Evolutionary conservation across 495 filamentous ascomycete species (phyloP), one percentile per base, ranked within the genome.

Genomic region (Delitschia confertaspora): DNA sequence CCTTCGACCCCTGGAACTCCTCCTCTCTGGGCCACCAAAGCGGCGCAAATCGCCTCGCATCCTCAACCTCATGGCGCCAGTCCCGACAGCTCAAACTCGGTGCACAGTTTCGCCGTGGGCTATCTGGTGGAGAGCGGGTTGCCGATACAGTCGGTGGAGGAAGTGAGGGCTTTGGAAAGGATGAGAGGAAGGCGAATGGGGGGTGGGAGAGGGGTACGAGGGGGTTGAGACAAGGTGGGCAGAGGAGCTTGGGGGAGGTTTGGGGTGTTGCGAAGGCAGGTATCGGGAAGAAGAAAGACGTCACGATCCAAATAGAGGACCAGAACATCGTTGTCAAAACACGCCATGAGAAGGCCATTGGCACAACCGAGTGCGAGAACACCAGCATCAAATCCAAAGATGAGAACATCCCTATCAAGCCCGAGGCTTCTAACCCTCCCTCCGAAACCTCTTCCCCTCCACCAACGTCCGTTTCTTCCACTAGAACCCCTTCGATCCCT

Each of bases 1-100:
- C 62, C 48, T 88, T 85, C 61, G 86, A 93, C 57, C 68, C 82
- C 23, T 95, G 83, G 83, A 88, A 86, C 63, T 81, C 82, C 16
- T 75, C 74, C 11, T 76, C 81, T 0, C 80, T 83, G 4, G 88
- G 88, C 38, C 85, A 95, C 59, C 87, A 95, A 63, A 69, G 72
- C 22, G 76, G 80, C 45, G 79, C 88, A 25, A 75, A 74, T 39
- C 65, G 65, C 10, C 63, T 78, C 6, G 65, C 69, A 9, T 70
- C 67, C 24, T 76, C 75, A 23, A 78, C 68, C 0, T 73, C 75
- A 58, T 93, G 85, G 86, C 75, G 81, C 14, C 69, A 78, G 21
- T 79, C 77, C 4, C 72, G 85, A 13, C 69, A 69, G 9, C 40
- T 66, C 18, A 89, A 88, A 60, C 65, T 93, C 13, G 65, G 68